phyloP scores from a whole-genome alignment of 2,329 filamentous ascomycete species.

The Hysterium pulicare region DNA sequence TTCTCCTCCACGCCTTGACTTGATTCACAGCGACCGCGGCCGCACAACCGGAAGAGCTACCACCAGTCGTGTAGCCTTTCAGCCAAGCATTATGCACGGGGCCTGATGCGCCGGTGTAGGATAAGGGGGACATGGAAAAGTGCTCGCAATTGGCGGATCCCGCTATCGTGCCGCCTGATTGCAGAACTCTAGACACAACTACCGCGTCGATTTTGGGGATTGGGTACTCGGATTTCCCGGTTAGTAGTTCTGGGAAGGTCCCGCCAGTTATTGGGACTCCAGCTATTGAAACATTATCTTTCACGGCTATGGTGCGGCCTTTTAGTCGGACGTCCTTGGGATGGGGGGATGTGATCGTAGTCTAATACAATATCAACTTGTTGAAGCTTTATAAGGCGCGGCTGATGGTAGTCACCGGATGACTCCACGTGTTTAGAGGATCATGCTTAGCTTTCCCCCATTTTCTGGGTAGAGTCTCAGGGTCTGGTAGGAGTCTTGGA shows the following conservation, averaged over 20 bases:
- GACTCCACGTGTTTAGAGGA: slow-evolving; percentile 23
- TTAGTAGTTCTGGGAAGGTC: too few relatives aligned
- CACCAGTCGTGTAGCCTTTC: slow-evolving; percentile 34
- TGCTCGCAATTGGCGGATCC: slow-evolving; percentile 51
- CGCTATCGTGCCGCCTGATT: slow-evolving; percentile 40
- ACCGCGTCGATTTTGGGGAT: slow-evolving; percentile 47
- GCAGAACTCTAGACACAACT: slow-evolving; percentile 42
- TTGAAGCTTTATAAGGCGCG: too few relatives aligned
- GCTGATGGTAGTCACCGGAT: slow-evolving; percentile 13
- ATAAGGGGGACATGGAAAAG: slow-evolving; percentile 42
- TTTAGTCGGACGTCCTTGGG: slow-evolving; percentile 14
- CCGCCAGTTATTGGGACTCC: slow-evolving; percentile 45
- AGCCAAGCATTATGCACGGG: slow-evolving; percentile 42
- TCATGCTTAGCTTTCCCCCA: slow-evolving; percentile 13
- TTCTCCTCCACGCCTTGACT: slow-evolving; percentile 20
- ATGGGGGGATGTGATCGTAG: slow-evolving; percentile 9
- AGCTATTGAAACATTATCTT: slow-evolving; percentile 49
- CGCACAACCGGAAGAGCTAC: slow-evolving; percentile 32
- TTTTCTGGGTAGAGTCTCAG: slow-evolving; percentile 15
- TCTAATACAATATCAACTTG: too few relatives aligned
- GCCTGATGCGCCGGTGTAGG: slow-evolving; percentile 45
- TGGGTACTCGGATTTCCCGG: slow-evolving; percentile 33
- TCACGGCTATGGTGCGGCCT: slow-evolving; percentile 40
- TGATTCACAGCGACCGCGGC: slow-evolving; percentile 29
- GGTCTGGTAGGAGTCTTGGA: slow-evolving; percentile 16